Percentiles rank a stretch among this genome's conserved stretches.
These are phyloP conservation scores for Fusarium coffeatum DNA, from an alignment of 2,329 filamentous ascomycete species.

Conservation along the genomic window DNA sequence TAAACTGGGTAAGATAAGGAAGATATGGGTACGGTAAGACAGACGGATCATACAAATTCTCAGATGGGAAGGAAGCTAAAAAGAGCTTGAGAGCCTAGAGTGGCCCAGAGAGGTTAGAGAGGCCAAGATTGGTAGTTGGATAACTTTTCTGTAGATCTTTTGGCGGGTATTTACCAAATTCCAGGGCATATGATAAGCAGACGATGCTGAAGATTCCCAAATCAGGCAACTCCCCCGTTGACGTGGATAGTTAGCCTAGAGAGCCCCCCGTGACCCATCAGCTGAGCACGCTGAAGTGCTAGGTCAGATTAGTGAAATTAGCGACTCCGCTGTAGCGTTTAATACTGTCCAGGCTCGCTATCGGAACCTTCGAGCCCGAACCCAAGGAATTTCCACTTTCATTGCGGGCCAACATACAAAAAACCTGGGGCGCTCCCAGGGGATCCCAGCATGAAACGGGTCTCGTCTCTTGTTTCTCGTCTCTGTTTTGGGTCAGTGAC, in stretches of 20 bases:
- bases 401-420: not conserved
- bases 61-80: not conserved
- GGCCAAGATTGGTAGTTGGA: not conserved
- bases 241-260: not conserved
- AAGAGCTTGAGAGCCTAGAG: not conserved
- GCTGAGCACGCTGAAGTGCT: not conserved
- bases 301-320: not conserved
- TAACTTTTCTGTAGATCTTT: not conserved
- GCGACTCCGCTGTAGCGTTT: not conserved
- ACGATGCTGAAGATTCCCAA: not conserved
- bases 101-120: not conserved
- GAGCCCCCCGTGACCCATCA: not conserved
- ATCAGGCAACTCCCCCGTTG: not conserved
- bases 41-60: not conserved
- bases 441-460: conserved; percentile 6
- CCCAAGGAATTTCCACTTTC: not conserved
- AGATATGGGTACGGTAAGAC: not conserved
- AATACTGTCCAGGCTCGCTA: not conserved
- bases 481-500: conserved; percentile 10
- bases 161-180: not conserved
- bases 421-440: conserved; percentile 8
- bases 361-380: not conserved
- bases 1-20: not conserved
- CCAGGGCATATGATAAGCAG: not conserved
- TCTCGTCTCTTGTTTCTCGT: conserved; percentile 6